A percentile compares a stretch with the other conserved stretches of the same genome.
Evolutionary conservation across 768 basidiomycete genomes (phyloP).

Genomic region (Phylloporus sp.): DNA sequence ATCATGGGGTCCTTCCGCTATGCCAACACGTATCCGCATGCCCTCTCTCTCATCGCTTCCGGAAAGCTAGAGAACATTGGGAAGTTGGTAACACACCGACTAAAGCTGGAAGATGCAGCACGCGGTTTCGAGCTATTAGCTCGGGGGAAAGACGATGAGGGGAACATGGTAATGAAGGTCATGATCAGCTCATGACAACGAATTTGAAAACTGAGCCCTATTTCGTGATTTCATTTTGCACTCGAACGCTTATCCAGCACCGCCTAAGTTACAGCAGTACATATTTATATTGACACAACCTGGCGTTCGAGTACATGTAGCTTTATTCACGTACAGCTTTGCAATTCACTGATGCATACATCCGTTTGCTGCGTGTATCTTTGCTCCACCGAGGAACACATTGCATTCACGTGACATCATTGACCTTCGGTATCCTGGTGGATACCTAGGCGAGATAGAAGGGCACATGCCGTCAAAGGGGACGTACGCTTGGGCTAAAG

Average conservation of each 20-base stretch:
- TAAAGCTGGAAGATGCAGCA: conserved; percentile 58
- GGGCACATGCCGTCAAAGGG: conserved; percentile 6
- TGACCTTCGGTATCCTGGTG: background rate
- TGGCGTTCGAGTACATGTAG: conserved; percentile 20
- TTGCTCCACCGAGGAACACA: background rate
- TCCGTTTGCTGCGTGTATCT: conserved; percentile 1
- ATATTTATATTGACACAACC: conserved; percentile 9
- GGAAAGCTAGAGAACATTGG: conserved; percentile 62
- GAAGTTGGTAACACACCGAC: conserved; percentile 78
- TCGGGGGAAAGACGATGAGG: conserved; percentile 72
- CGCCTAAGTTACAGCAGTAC: conserved; percentile 13
- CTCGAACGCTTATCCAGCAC: conserved; percentile 2
- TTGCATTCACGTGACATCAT: conserved; percentile 9
- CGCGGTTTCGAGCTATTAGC: conserved; percentile 81
- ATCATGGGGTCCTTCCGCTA: conserved; percentile 91
- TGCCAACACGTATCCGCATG: conserved; percentile 86
- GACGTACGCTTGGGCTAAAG: conserved; percentile 5
- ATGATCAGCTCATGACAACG: conserved; percentile 55
- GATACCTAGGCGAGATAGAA: conserved; percentile 4
- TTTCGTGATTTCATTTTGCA: conserved; percentile 7
- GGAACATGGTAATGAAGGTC: conserved; percentile 85
- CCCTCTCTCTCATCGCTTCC: conserved; percentile 65
- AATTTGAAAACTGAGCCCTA: background rate
- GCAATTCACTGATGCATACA: conserved; percentile 5
- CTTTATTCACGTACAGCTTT: conserved; percentile 14